These are phyloP conservation scores for Rosellinia necatrix DNA, from an alignment of 2,329 filamentous ascomycete genomes.

Conservation along the genomic window DNA sequence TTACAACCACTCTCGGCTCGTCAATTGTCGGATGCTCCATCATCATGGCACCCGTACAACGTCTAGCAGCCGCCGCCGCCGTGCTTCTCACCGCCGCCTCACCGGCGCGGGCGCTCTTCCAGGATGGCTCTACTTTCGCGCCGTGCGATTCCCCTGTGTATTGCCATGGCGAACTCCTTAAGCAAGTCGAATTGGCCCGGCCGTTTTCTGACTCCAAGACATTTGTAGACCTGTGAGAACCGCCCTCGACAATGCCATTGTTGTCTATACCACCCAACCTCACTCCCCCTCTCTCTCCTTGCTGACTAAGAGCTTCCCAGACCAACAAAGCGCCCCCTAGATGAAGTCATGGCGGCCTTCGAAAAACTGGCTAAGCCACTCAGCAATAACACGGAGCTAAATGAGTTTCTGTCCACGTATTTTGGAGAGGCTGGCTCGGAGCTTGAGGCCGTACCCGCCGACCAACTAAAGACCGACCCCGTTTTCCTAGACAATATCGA, in stretches of 20 bases:
- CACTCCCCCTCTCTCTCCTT: neutral
- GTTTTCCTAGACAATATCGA: slow-evolving; percentile 61
- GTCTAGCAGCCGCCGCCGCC: slow-evolving; percentile 16
- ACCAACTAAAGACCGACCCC: slow-evolving; percentile 59
- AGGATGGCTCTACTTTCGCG: slow-evolving; percentile 63
- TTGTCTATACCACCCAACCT: no score
- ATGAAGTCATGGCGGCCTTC: slow-evolving; percentile 66
- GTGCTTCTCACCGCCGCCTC: slow-evolving; percentile 29
- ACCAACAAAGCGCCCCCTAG: slow-evolving; percentile 62
- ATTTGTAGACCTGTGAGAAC: slow-evolving; percentile 68
- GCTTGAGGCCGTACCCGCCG: slow-evolving; percentile 57
- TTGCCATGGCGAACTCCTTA: slow-evolving; percentile 67
- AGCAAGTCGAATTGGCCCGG: slow-evolving; percentile 64
- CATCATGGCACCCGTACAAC: slow-evolving; percentile 13
- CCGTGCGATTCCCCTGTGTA: slow-evolving; percentile 72
- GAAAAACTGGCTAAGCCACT: slow-evolving; percentile 63
- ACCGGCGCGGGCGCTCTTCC: slow-evolving; percentile 54
- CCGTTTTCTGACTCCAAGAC: slow-evolving; percentile 72
- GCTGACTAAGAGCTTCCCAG: slow-evolving; percentile 41
- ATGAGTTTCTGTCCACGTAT: slow-evolving; percentile 64
- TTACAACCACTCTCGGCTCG: neutral
- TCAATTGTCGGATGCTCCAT: neutral
- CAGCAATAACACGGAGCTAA: slow-evolving; percentile 64
- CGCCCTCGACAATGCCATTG: neutral
- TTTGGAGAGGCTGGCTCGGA: slow-evolving; percentile 69